Evolutionary conservation across 2,329 filamentous ascomycete genomes (phyloP), one percentile per base, ranked within the genome.

Genomic region (Alternaria arbusti): DNA sequence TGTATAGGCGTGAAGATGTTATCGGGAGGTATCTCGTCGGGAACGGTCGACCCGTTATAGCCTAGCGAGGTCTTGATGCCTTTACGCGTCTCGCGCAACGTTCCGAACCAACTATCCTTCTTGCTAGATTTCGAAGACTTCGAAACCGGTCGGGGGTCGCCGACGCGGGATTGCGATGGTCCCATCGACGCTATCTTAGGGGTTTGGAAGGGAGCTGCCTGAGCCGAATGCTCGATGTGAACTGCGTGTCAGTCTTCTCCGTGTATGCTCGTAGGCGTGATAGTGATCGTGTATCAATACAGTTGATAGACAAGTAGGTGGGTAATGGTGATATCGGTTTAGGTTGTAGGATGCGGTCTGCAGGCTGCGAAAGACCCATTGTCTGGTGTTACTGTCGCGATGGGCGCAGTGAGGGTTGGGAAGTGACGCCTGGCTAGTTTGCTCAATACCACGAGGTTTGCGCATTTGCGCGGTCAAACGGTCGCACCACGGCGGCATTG

Each of bases 1-100:
- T 78, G 78, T 54, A 84, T 83, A 0, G 80, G 72, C 6, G 76
- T 73, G 64, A 84, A 85, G 45, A 85, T 77, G 59, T 77, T 77
- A 63, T 76, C 73, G 2, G 66, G 64, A 3, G 71, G 66, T 7
- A 63, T 61, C 6, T 67, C 58, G n/a, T 66, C 61, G 6, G 54
- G 23, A 11, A 22, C 9, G 36, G 15, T 5, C 28, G n/a, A 23
- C 12, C 22, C 46, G 9, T 46, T 56, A 13, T 63, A 50, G 13
- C 69, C 67, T 11, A 74, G 61, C 1, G 66, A 65, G 20, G 15
- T 22, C 30, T 28, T 57, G 45, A 49, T 57, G 12, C 54, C 59
- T 47, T 59, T 64, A 36, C 64, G 65, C 3, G 63, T 57, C 13
- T 64, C 54, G 6, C 64, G 64, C 61, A 56, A 69, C 17, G 66